These are phyloP conservation scores for Buddleja alternifolia DNA, from an alignment of 257 asterid genomes.

Conservation along the genomic window DNA sequence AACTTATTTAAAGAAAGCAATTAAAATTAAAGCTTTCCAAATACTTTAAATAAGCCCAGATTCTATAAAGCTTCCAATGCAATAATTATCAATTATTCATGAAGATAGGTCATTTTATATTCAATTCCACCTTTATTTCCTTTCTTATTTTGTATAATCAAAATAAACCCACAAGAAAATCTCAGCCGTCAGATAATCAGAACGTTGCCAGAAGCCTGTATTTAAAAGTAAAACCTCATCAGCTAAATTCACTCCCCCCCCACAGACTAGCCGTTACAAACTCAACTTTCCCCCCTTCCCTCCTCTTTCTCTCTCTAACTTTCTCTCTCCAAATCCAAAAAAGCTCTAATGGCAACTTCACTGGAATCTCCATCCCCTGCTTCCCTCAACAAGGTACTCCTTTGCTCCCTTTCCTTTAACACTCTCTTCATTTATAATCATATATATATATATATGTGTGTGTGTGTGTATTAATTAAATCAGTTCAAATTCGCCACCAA, in stretches of 20 bases:
- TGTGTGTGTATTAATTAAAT: background rate
- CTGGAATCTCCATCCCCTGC: conserved; percentile 66
- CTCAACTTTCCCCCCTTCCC: conserved; percentile 27
- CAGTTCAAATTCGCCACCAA: background rate
- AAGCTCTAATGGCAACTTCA: conserved; percentile 65
- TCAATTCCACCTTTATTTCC: background rate
- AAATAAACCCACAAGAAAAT: conserved; percentile 8
- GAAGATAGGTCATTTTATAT: background rate
- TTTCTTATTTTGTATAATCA: background rate
- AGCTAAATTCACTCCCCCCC: conserved; percentile 13
- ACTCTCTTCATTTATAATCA: conserved; percentile 29
- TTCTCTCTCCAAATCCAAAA: conserved; percentile 56
- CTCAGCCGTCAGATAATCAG: conserved; percentile 42
- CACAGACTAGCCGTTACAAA: conserved; percentile 73
- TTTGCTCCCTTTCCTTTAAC: conserved; percentile 28
- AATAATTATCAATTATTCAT: background rate
- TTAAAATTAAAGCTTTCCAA: too few relatives aligned
- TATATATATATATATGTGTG: too few relatives aligned
- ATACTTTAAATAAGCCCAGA: too few relatives aligned
- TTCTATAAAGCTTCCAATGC: too few relatives aligned
- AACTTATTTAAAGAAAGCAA: too few relatives aligned
- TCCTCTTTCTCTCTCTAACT: conserved; percentile 34
- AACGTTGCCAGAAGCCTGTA: conserved; percentile 47
- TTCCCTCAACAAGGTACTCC: conserved; percentile 56
- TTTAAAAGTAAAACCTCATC: conserved; percentile 28